These are phyloP conservation scores for Solanum pinnatisectum DNA, from an alignment of 257 asterid genomes.

Conservation along the genomic window DNA sequence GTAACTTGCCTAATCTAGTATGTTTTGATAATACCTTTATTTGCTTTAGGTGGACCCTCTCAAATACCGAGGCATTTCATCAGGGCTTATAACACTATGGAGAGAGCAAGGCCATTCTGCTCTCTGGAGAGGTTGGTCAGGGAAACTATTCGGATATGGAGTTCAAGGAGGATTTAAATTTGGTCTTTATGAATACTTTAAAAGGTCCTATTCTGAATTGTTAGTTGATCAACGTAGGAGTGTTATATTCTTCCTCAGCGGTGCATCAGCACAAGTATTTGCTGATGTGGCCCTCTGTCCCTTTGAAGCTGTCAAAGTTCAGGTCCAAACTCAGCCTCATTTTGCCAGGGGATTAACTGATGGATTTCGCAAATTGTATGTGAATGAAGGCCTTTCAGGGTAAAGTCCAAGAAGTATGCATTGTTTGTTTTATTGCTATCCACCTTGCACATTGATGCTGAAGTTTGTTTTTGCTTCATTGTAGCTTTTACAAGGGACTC, in stretches of 20 bases:
- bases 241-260: constrained; percentile 22
- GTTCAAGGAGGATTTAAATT: constrained; percentile 40
- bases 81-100: constrained; percentile 22
- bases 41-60: constrained; percentile 22
- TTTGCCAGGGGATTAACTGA: constrained; percentile 31
- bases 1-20: background rate
- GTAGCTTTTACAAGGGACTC: constrained; percentile 36
- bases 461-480: background rate
- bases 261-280: constrained; percentile 32
- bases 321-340: constrained; percentile 34
- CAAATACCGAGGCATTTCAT: constrained; percentile 19
- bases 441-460: background rate
- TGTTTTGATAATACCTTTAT: background rate
- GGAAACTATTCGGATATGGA: constrained; percentile 36
- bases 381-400: constrained; percentile 29
- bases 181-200: constrained; percentile 39
- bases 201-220: constrained; percentile 15
- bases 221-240: constrained; percentile 25
- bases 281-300: constrained; percentile 36
- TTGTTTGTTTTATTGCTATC: background rate
- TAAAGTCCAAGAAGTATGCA: background rate
- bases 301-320: constrained; percentile 37
- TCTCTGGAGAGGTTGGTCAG: constrained; percentile 40
- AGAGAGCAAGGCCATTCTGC: constrained; percentile 36
- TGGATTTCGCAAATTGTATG: constrained; percentile 33